Conservation (phyloP, 257 asterid genomes). For the Craterostigma plantagineum region DNA sequence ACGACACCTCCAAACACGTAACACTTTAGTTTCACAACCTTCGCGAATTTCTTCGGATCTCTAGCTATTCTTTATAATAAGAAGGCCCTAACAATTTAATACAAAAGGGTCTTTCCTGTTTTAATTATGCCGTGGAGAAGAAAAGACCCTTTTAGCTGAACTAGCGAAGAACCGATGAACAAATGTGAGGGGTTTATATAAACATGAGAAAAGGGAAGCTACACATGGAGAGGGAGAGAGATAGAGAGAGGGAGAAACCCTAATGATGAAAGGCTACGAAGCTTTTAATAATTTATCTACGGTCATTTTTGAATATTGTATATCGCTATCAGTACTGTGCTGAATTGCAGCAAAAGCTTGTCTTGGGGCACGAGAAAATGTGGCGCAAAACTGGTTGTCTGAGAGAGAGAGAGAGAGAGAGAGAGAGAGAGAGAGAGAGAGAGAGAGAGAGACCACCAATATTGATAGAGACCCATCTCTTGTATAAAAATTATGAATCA, state of each 20-base stretch:
- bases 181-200: constrained; percentile 17
- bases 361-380: constrained; percentile 20
- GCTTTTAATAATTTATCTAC: constrained; percentile 8
- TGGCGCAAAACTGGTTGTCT: constrained; percentile 26
- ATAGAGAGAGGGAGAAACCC: constrained; percentile 17
- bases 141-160: constrained; percentile 8
- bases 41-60: constrained; percentile 11
- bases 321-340: constrained; percentile 22
- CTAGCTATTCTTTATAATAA: no score
- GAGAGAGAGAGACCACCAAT: no score
- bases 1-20: constrained; percentile 16
- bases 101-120: constrained; percentile 5
- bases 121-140: constrained; percentile 2
- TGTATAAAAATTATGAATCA: no score
- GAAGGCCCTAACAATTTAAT: no score
- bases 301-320: constrained; percentile 14
- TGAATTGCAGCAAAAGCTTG: constrained; percentile 50
- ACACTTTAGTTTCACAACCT: not conserved
- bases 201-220: constrained; percentile 6
- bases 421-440: no score
- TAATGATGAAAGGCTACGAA: constrained; percentile 27
- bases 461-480: constrained; percentile 25
- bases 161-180: constrained; percentile 23
- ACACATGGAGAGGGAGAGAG: constrained; percentile 6
- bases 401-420: constrained; percentile 9